Evolutionary conservation across 2,329 filamentous ascomycete genomes (phyloP).

Genomic region (Pseudocercospora pini-densiflorae): DNA sequence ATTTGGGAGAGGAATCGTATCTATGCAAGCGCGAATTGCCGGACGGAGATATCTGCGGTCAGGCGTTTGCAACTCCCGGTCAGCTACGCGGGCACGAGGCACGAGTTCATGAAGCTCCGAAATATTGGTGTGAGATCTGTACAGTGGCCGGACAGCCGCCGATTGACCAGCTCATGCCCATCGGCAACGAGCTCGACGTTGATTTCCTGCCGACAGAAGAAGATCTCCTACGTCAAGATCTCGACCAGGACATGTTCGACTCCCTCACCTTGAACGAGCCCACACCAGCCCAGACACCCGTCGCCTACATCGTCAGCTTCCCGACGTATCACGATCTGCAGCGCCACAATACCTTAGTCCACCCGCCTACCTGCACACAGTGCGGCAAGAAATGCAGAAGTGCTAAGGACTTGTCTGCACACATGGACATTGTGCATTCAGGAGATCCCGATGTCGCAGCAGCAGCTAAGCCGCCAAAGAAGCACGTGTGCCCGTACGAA

Average conservation of each 20-base stretch:
- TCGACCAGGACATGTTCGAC: constrained; percentile 21
- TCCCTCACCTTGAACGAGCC: constrained; percentile 26
- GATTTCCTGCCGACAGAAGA: constrained; percentile 29
- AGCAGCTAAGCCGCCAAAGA: constrained; percentile 19
- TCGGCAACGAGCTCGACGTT: constrained; percentile 27
- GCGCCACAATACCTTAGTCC: constrained; percentile 72
- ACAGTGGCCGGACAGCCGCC: constrained; percentile 34
- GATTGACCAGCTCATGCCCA: constrained; percentile 11
- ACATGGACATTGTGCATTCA: constrained; percentile 75
- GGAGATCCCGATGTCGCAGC: background rate
- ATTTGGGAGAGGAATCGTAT: constrained; percentile 73
- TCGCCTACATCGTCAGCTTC: constrained; percentile 54
- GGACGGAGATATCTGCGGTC: constrained; percentile 62
- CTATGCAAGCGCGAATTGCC: constrained; percentile 64
- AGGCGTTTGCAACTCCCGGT: constrained; percentile 73
- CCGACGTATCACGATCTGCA: constrained; percentile 73
- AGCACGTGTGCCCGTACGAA: constrained; percentile 30
- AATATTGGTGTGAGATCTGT: constrained; percentile 79
- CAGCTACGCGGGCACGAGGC: constrained; percentile 74
- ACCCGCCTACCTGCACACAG: constrained; percentile 73
- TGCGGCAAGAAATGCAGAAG: constrained; percentile 73
- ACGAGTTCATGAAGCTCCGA: constrained; percentile 68
- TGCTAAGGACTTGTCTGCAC: constrained; percentile 70
- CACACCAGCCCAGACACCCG: constrained; percentile 35
- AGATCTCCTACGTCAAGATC: constrained; percentile 22